These are phyloP conservation scores for Metschnikowia kunwiensis DNA, from an alignment of 805 yeast species.

Conservation along the genomic window DNA sequence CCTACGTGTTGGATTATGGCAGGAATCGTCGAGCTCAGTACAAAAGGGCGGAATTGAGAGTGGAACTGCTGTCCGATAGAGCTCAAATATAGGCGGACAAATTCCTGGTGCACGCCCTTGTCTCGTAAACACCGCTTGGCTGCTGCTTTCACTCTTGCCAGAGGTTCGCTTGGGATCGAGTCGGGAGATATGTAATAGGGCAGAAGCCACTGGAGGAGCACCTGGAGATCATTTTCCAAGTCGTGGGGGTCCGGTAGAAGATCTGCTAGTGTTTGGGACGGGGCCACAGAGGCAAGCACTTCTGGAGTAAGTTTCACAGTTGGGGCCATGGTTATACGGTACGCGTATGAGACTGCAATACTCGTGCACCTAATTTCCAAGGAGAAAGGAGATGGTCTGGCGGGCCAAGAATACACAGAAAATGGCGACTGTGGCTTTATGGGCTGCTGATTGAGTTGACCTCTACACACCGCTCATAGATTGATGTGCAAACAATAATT, in stretches of 20 bases:
- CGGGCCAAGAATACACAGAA: too few species aligned
- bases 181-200: conserved; percentile 24
- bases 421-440: too few species aligned
- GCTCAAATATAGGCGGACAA: conserved; percentile 32
- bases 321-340: conserved; percentile 3
- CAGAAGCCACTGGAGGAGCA: conserved; percentile 32
- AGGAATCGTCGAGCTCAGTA: conserved; percentile 2
- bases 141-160: conserved; percentile 36
- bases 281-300: conserved; percentile 9
- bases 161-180: conserved; percentile 26
- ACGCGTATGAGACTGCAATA: too few species aligned
- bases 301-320: conserved; percentile 8
- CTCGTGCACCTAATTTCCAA: too few species aligned
- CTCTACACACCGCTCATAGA: too few species aligned
- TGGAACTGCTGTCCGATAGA: conserved; percentile 26
- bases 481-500: too few species aligned
- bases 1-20: conserved; percentile 15
- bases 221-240: conserved; percentile 34
- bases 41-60: conserved; percentile 11
- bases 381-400: too few species aligned
- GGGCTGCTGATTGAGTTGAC: too few species aligned
- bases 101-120: conserved; percentile 30
- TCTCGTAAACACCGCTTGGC: conserved; percentile 37
- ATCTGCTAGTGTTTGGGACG: conserved; percentile 15
- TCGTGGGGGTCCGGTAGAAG: conserved; percentile 20